Percentiles rank a stretch among this genome's conserved stretches.
phyloP scores from a whole-genome alignment of 768 basidiomycete species.

The Pisolithus microcarpus region DNA sequence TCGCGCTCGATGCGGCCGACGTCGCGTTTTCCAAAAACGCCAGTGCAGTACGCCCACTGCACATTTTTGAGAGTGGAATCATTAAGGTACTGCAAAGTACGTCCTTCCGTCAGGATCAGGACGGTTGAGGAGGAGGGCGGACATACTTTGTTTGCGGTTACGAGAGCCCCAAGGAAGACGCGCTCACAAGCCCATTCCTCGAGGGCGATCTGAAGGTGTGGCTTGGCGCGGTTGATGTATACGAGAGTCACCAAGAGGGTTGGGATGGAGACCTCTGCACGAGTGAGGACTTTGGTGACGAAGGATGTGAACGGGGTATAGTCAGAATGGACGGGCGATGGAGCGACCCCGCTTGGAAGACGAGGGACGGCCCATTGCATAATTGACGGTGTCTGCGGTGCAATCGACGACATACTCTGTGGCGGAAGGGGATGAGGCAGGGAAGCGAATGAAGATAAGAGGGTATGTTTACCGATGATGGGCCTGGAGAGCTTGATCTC shows the following conservation, averaged over 20 bases:
- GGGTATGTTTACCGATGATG: constrained; percentile 51
- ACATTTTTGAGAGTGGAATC: constrained; percentile 88
- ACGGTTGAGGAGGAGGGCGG: constrained; percentile 11
- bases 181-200: constrained; percentile 86
- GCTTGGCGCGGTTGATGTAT: constrained; percentile 71
- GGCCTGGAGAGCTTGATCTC: constrained; percentile 54
- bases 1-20: constrained; percentile 78
- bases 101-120: constrained; percentile 5
- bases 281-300: constrained; percentile 57
- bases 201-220: constrained; percentile 72
- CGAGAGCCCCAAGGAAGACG: constrained; percentile 86
- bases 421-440: not conserved
- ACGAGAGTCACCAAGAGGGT: constrained; percentile 65
- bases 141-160: constrained; percentile 75
- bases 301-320: constrained; percentile 57
- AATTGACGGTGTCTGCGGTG: constrained; percentile 69
- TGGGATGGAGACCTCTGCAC: constrained; percentile 67
- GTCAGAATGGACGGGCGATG: constrained; percentile 40
- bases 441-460: not conserved
- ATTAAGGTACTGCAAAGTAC: constrained; percentile 57
- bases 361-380: constrained; percentile 62
- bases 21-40: constrained; percentile 75
- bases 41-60: constrained; percentile 84
- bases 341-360: constrained; percentile 46
- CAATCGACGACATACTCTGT: constrained; percentile 65